Evolutionary conservation across 2,329 filamentous ascomycete species (phyloP), one percentile per base, ranked within the genome.

Genomic region (Neopestalotiopsis sp.): DNA sequence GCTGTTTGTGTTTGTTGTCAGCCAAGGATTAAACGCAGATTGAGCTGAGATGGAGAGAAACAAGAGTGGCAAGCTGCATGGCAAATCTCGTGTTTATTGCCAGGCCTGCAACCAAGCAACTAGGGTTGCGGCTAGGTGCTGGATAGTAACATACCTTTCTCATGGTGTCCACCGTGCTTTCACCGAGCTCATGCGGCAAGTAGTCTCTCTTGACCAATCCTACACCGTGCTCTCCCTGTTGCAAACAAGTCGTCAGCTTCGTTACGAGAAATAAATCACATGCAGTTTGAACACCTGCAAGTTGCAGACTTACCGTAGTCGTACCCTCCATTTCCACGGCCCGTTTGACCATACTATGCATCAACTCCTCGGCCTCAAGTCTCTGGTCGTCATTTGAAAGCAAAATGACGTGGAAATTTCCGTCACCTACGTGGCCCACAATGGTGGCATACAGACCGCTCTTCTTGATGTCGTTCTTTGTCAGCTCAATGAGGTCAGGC

Each of bases 151-250:
- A 74, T 80, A 92, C 90, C 86, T 91, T 93, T 80, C 93, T 88
- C 93, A 97, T 97, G 28, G 91, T 85, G 81, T 95, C 92, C 9
- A 97, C 92, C 0, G 93, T 94, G 13, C 81, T 84, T 78, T 89
- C 84, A 13, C 93, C 92, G 56, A 96, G 83, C 81, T 97, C 93
- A 76, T 95, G 91, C 10, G 89, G 86, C 58, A 97, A 85, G 76
- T 95, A 95, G 77, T 96, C 93, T 73, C 93, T 85, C 87, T 97
- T 97, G 68, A 95, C 92, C 62, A 97, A 83, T 6, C 93, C 93
- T 66, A 96, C 91, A 57, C 93, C 93, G 78, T 97, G 93, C 80
- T 97, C 93, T 67, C 93, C 94, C 86, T 88, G 68, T 49, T 24
- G 2, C 5, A 61, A 13, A 14, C 32, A 20, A 40, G 61, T 52